Conservation (phyloP, 1,139 yeast species). For the Diutina catenulata region DNA sequence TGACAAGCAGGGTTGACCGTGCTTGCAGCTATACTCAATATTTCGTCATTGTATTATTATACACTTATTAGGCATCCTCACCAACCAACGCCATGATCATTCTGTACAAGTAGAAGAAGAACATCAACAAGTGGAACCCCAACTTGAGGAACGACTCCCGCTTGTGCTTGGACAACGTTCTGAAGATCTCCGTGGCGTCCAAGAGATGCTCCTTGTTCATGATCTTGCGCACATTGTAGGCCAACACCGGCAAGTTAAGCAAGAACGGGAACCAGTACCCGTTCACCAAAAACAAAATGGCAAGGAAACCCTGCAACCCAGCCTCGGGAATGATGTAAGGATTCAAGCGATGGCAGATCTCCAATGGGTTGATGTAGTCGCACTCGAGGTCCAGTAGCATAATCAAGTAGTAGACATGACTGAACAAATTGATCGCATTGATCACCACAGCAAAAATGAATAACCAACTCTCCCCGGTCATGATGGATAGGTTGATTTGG, state of each 20-base stretch:
- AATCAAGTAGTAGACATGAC: conserved; percentile 13
- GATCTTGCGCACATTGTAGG: conserved; percentile 67
- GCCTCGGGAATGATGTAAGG: conserved; percentile 90
- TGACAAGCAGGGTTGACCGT: too few species aligned
- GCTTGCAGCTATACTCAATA: too few species aligned
- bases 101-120: conserved; percentile 91
- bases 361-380: conserved; percentile 94
- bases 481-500: conserved; percentile 6
- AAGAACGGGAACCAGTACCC: conserved; percentile 92
- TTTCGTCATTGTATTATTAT: too few species aligned
- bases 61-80: conserved; percentile 27
- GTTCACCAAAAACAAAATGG: conserved; percentile 63
- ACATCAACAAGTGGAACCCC: conserved; percentile 83
- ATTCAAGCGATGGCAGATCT: conserved; percentile 86
- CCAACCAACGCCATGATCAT: conserved; percentile 92
- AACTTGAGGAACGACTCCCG: conserved; percentile 83
- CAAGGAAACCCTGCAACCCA: conserved; percentile 62
- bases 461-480: conserved; percentile 29
- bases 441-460: conserved; percentile 76
- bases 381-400: conserved; percentile 60
- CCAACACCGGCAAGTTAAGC: conserved; percentile 76
- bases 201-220: conserved; percentile 70
- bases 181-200: conserved; percentile 96
- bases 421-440: conserved; percentile 76
- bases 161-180: conserved; percentile 89